Percentiles rank a stretch among this genome's conserved stretches.
Conservation (phyloP, 805 yeast genomes). For the Saccharomycopsis malanga region DNA sequence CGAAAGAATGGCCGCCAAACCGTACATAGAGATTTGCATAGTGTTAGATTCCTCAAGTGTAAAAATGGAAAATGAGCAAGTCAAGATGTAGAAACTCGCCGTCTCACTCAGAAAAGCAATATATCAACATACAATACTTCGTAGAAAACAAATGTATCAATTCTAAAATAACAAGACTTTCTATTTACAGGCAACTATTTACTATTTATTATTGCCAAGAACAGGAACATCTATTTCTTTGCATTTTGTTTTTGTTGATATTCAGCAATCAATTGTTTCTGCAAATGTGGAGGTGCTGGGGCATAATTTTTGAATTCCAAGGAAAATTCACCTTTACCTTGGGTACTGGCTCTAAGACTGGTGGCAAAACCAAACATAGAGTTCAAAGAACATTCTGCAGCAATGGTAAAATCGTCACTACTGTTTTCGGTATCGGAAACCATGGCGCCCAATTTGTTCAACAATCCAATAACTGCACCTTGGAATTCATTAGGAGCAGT, state of each 20-base stretch:
- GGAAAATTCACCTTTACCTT: slow-evolving; percentile 97
- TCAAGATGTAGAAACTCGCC: no score
- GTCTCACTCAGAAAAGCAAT: no score
- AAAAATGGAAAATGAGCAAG: no score
- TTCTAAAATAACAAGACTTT: no score
- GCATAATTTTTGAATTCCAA: slow-evolving; percentile 90
- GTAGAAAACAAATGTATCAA: no score
- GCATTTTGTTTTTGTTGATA: slow-evolving; percentile 51
- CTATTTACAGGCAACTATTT: no score
- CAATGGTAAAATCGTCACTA: slow-evolving; percentile 86
- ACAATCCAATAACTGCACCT: slow-evolving; percentile 81
- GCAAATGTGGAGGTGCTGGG: slow-evolving; percentile 85
- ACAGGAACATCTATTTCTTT: slow-evolving; percentile 29
- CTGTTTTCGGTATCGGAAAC: slow-evolving; percentile 92
- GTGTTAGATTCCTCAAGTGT: no score
- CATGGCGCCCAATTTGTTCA: slow-evolving; percentile 88
- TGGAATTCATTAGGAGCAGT: slow-evolving; percentile 97
- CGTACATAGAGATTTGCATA: no score
- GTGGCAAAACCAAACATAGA: slow-evolving; percentile 96
- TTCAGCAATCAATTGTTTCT: slow-evolving; percentile 82
- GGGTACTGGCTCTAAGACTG: slow-evolving; percentile 89
- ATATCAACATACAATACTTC: no score
- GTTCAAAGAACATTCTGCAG: slow-evolving; percentile 94
- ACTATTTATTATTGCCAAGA: no score
- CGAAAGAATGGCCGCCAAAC: no score